Base-by-base conservation (phyloP, 768 basidiomycete genomes). In the Boletellus sp. region DNA sequence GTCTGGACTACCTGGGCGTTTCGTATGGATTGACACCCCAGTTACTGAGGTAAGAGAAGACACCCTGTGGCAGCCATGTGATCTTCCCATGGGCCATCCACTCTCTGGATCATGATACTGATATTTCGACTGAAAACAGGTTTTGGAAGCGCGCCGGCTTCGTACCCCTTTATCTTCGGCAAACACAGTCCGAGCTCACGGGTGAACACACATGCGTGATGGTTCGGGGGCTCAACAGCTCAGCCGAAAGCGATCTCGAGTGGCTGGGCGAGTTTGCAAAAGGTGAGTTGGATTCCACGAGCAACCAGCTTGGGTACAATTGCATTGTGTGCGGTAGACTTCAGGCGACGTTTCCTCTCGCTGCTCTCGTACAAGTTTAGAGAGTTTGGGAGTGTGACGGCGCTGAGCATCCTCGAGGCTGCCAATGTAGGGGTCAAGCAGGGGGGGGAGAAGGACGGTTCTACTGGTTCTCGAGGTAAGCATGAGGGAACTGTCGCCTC, bases 121-220 rank as follows among this genome's bases (percentile, higher is more conserved):
- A 45, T 8, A 46, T n/a, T 4, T 16, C 3, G 1, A 32, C 41
- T n/a, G 13, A 39, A 41, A 17, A 37, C 33, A 78, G 91, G 52
- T 99, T 98, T 74, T 98, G 96, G 96, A 98, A 98, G 70, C 81
- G 92, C 19, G 84, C 86, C 1, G 89, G 90, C 12, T 99, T 87
- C 65, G 79, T 90, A 0, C 96, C 96, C 0, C 74, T 98, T 13
- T 98, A 98, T 62, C 70, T 98, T 26, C 84, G 95, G 26, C 96
- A 98, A 70, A 95, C 93, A 6, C 77, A 85, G 51, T 96, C 92
- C 65, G 94, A 96, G 59, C 76, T 98, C 44, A 99, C 96, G 0
- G 96, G 96, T 34, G 96, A 99, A 70, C 88, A 96, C 63, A 90
- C 91, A 0, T 94, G 93, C 62, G 86, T 97, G 32, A 98, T 99